Base-by-base conservation (phyloP, 176 grass and related monocot species). In the Poa annua region DNA sequence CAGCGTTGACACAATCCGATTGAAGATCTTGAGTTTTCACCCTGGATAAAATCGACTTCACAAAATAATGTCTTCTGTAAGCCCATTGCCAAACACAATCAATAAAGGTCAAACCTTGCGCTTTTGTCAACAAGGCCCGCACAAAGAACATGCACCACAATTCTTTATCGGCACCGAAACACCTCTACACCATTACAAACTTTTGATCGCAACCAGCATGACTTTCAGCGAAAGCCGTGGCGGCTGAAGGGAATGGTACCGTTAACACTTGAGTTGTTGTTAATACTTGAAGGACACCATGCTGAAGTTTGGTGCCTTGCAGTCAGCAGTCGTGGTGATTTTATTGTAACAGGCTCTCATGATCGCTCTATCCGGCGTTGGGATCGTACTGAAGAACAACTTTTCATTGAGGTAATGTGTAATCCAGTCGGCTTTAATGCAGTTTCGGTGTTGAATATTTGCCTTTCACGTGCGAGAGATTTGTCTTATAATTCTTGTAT, bases 221-320 rank as follows among this genome's bases (percentile, higher is more conserved):
- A n/a, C n/a, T n/a, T 80, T 89, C 47, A 3, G 81, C 86, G 4
- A 97, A 94, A 90, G 86, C 85, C 35, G 66, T 50, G 25, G 60
- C 11, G 15, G 75, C 50, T 0, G 90, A 80, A 56, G 86, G 56
- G 36, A 89, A 92, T 86, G 95, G 88, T 70, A 82, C 70, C 44
- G 66, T 94, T 84, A 85, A 98, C 95, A 91, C 93, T 95, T 82
- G 91, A 98, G 83, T 86, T 95, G n/a, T 70, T 98, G 61, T 86
- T 98, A 78, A 95, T 91, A 75, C 92, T 98, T 22, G 96, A 95
- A 76, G 96, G 96, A 42, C 96, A 98, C 88, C 96, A 98, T 88
- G 96, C 91, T 80, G 89, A 98, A 88, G 89, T 98, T 82, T 98
- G 92, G 89, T 98, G 96, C 83, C 91, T 95, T 84, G 55, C 92